Percentiles rank a stretch among this genome's conserved stretches.
These are phyloP conservation scores for Flaveria robusta DNA, from an alignment of 129 eudicot species.

Conservation along the genomic window DNA sequence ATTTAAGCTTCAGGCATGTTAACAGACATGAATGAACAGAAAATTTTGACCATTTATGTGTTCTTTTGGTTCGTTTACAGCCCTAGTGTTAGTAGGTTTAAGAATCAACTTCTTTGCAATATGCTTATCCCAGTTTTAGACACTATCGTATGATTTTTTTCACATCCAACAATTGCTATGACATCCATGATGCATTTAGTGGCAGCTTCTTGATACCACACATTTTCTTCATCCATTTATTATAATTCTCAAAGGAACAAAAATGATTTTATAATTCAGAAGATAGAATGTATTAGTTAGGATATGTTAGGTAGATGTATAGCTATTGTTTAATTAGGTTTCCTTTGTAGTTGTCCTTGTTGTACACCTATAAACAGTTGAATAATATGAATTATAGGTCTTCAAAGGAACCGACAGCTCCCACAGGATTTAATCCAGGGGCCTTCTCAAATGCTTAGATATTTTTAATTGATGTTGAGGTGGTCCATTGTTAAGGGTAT, in stretches of 20 bases:
- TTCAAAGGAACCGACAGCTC: neutral
- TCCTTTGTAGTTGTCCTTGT: neutral
- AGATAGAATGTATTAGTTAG: neutral
- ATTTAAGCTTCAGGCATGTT: neutral
- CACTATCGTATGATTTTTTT: neutral
- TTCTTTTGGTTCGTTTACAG: neutral
- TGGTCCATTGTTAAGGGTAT: neutral
- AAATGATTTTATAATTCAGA: neutral
- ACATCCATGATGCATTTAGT: conserved; percentile 1
- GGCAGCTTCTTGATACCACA: neutral
- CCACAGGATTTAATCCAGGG: neutral
- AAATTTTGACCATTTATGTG: neutral
- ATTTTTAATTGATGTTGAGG: neutral
- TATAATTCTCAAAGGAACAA: neutral
- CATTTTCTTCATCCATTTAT: neutral
- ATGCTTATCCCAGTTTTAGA: neutral
- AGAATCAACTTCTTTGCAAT: neutral
- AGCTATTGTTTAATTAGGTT: neutral
- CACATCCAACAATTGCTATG: neutral
- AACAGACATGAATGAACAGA: neutral
- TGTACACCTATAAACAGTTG: neutral
- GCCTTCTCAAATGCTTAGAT: conserved; percentile 2
- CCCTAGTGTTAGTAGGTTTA: neutral
- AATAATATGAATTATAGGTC: neutral
- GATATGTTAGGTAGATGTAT: neutral